Base-by-base conservation (phyloP, 2,329 filamentous ascomycete species). In the Nemania sp. region DNA sequence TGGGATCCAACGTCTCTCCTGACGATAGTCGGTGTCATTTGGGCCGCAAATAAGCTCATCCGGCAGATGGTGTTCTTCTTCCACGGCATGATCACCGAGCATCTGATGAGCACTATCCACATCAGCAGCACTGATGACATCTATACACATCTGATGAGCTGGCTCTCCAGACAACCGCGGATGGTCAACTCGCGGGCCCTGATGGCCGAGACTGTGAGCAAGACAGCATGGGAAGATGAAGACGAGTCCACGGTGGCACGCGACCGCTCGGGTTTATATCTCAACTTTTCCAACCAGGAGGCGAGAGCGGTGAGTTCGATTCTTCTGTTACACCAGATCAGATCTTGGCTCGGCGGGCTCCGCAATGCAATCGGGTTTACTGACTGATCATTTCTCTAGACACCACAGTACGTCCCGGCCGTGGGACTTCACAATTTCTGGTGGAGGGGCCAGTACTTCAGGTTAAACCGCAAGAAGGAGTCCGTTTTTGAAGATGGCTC, bases 241-340 rank as follows among this genome's bases (percentile, higher is more conserved):
- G 70, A 69, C 36, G 71, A 60, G 30, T 60, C 69, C 7, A 57
- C 63, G 31, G 63, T 72, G 5, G 60, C 68, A 49, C 66, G 62
- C 23, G 67, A 69, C 30, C 37, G 54, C 30, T 62, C 65, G 1
- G 67, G 70, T 2, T 71, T 69, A n/a, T 82, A 80, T 61, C 76
- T 83, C 44, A 85, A 85, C 65, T 84, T 84, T 67, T 80, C 81
- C 3, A 81, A 79, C 56, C 79, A 83, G 56, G 78, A 81, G 56
- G 78, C 79, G 9, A 77, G 76, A 66, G 72, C 75, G 30, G 75
- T 77, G 57, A 66, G 74, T 67, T 5, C 11, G n/a, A n/a, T n/a
- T n/a, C n/a, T n/a, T n/a, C n/a, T n/a, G n/a, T n/a, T n/a, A n/a
- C n/a, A n/a, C n/a, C n/a, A n/a, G n/a, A n/a, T n/a, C n/a, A n/a